A percentile compares a stretch with the other conserved stretches of the same genome.
Conservation (phyloP, 306 rosid genomes). For the cucumber (Cucumis sativus) region DNA sequence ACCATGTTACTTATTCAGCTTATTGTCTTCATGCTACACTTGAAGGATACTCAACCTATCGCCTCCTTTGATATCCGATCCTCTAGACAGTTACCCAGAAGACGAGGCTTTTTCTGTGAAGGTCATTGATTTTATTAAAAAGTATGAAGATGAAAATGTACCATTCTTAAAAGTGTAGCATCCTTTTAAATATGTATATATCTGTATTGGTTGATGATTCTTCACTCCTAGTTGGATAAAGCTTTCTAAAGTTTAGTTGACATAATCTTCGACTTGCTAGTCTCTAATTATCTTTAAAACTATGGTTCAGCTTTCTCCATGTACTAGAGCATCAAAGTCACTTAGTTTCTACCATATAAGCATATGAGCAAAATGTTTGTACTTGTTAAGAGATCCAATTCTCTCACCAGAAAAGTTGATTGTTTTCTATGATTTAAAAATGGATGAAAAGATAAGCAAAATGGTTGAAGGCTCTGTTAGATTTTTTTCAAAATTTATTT, state of each 20-base stretch:
- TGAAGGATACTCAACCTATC: conserved; percentile 69
- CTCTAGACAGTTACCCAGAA: conserved; percentile 62
- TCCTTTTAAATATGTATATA: conserved; percentile 2
- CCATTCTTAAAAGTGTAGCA: conserved; percentile 29
- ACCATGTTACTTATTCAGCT: conserved; percentile 79
- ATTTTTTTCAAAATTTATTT: too few species aligned
- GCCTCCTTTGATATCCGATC: conserved; percentile 41
- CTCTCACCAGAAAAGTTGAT: too few species aligned
- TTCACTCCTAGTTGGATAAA: neutral
- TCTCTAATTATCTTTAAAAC: neutral
- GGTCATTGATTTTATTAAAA: conserved; percentile 45
- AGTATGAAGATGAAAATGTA: conserved; percentile 28
- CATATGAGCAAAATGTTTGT: too few species aligned
- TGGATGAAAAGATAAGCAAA: neutral
- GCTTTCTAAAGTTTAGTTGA: neutral
- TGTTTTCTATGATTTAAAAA: too few species aligned
- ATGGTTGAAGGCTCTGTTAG: neutral
- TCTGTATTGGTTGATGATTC: neutral
- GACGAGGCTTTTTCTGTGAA: conserved; percentile 44
- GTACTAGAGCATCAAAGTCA: neutral
- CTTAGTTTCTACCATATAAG: too few species aligned
- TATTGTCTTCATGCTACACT: conserved; percentile 87
- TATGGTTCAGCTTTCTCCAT: neutral
- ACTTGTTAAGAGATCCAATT: too few species aligned
- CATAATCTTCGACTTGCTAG: neutral